A percentile compares a stretch with the other conserved stretches of the same genome.
These are phyloP conservation scores for Trametes villosa DNA, from an alignment of 768 basidiomycete species.

Conservation along the genomic window DNA sequence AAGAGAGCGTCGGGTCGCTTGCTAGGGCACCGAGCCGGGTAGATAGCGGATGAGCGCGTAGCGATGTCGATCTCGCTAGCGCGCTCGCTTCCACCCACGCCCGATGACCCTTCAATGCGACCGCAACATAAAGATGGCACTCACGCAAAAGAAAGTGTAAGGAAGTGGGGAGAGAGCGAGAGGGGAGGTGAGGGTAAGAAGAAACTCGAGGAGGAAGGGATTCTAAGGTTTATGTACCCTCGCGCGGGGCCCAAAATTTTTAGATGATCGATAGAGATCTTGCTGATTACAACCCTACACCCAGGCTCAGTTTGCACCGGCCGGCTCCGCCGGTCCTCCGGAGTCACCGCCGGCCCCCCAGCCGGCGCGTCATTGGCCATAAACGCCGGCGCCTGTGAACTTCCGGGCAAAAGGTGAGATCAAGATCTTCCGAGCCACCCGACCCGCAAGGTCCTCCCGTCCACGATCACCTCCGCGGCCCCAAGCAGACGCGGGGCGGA, in stretches of 20 bases:
- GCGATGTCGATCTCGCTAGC: conserved; percentile 4
- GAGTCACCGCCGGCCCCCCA: conserved; percentile 22
- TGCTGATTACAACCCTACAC: conserved; percentile 28
- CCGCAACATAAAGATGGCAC: conserved; percentile 31
- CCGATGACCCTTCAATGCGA: background rate
- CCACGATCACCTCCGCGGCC: background rate
- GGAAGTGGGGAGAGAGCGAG: conserved; percentile 51
- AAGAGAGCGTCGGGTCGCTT: conserved; percentile 39
- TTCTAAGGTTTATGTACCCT: conserved; percentile 39
- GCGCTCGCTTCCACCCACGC: background rate
- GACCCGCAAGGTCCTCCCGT: background rate
- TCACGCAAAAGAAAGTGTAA: conserved; percentile 47
- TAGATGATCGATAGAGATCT: conserved; percentile 36
- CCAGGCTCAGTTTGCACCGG: conserved; percentile 28
- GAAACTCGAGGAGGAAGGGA: conserved; percentile 32
- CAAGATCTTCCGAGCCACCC: conserved; percentile 6
- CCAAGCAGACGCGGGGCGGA: conserved; percentile 1
- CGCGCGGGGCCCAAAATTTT: conserved; percentile 34
- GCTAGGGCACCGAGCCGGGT: conserved; percentile 12
- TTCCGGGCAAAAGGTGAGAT: conserved; percentile 13
- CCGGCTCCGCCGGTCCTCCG: conserved; percentile 25
- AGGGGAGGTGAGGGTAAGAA: conserved; percentile 44
- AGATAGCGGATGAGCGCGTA: conserved; percentile 23
- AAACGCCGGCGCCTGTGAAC: background rate
- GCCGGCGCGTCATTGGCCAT: background rate